Evolutionary conservation across 2,329 filamentous ascomycete species (phyloP), one percentile per base, ranked within the genome.

Genomic region (Talaromyces verruculosus): DNA sequence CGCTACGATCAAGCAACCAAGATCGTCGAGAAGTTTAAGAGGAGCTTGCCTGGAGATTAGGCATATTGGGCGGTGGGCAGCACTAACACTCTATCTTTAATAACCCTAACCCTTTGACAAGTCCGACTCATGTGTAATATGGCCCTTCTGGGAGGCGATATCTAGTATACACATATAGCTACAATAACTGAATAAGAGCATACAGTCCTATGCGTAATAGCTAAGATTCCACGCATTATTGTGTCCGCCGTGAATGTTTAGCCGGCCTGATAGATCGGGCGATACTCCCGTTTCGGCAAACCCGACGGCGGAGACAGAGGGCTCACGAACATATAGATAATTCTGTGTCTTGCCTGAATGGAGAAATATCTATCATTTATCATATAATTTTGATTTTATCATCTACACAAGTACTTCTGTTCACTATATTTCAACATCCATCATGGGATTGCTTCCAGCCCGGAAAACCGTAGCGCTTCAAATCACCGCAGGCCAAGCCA

Each of bases 401-500:
- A 51, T n/a, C 3, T n/a, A n/a, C 11, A 15, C 47, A 51, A 51
- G 22, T 8, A 17, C 25, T 17, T 30, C 47, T 30, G 13, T 51
- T 51, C 25, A 30, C 7, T 11, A 30, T 28, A 51, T 51, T n/a
- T n/a, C 25, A 30, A 25, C 43, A 15, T 61, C 39, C 41, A 39
- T 47, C 15, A 72, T 72, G 68, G 63, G 65, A 62, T 67, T 76
- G 65, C 74, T 83, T 39, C 80, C 79, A 43, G 81, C 82, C 30
- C 79, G 82, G 58, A 78, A 77, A 65, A 79, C 73, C 11, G 78
- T 78, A 28, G 80, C 80, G 64, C 75, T 81, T 17, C 61, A 73
- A 17, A 70, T 83, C 51, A 69, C 69, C 19, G 64, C 69, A 5
- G 74, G 75, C 37, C 80, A 83, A 67, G 76, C 73, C 45, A 74